Conservation (phyloP, 2,329 filamentous ascomycete genomes). For the Botrytis medusae region DNA sequence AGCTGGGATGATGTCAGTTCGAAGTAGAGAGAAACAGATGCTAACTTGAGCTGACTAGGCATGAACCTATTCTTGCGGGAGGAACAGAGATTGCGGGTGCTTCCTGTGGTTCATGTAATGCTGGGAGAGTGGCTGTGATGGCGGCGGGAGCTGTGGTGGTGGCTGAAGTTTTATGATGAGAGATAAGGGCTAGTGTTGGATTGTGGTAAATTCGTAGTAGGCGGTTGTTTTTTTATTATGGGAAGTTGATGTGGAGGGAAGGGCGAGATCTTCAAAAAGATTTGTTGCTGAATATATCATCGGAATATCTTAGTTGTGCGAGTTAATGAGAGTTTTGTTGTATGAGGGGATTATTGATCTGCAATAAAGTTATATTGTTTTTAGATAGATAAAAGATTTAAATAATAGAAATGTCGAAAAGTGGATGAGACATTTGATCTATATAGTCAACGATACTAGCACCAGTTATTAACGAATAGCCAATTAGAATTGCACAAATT, state of each 20-base stretch:
- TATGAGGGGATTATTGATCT: background rate
- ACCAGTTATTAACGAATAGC: background rate
- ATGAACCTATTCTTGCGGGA: constrained; percentile 36
- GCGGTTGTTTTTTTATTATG: background rate
- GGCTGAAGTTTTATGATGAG: constrained; percentile 19
- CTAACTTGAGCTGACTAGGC: constrained; percentile 21
- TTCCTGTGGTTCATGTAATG: constrained; percentile 12
- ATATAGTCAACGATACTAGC: background rate
- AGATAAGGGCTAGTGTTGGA: background rate
- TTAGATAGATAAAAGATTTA: background rate
- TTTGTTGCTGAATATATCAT: background rate
- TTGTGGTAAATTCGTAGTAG: background rate
- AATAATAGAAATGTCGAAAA: too few relatives aligned
- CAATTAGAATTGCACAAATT: background rate
- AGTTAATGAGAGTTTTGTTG: background rate
- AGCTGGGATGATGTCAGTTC: background rate
- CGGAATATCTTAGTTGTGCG: background rate
- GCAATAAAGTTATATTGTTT: background rate
- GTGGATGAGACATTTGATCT: too few relatives aligned
- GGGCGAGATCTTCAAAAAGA: too few relatives aligned
- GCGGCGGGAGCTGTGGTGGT: constrained; percentile 23
- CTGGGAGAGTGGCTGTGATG: constrained; percentile 11
- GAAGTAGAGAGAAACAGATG: background rate
- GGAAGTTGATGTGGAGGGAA: too few relatives aligned
- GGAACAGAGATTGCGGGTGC: constrained; percentile 36